Evolutionary conservation across 768 basidiomycete genomes (phyloP), one percentile per base, ranked within the genome.

Genomic region (Hysterangium stoloniferum): DNA sequence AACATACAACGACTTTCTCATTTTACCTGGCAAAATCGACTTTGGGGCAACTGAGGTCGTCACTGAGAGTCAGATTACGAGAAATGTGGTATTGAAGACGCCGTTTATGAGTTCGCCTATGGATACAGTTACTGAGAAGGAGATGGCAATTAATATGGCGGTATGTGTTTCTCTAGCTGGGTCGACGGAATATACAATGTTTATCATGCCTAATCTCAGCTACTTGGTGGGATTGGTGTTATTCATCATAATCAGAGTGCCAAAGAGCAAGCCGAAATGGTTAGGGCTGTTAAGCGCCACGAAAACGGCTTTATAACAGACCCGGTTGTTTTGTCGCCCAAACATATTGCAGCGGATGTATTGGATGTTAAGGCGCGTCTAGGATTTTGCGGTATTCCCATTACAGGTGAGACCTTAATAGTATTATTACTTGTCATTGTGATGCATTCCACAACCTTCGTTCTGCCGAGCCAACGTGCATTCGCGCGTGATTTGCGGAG

Each of bases 291-390:
- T 27, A 99, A 99, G 68, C 84, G 94, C 60, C 95, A 94, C 64
- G 95, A 98, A 69, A 99, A 98, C 62, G 96, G 96, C 4, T 98
- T 98, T 71, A 99, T 98, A 67, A 79, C 87, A 46, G 91, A 96
- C 57, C 96, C 96, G 12, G 77, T 97, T 54, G 90, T 92, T 46
- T 72, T 98, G 27, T 80, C 84, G 9, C 91, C 93, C 0, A 64
- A 75, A 22, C 77, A 87, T 58, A 68, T 72, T 35, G 90, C 95
- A 27, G 86, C 84, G 54, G 88, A 97, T 55, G 95, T 98, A 12
- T 73, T 96, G 43, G 87, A 92, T 55, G 87, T 97, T 71, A 98
- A 98, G 68, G 82, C 81, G 27, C 75, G 79, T 40, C 82, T 90
- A 15, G 96, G 96, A 1, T 99, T 96, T 67, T 91, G 89, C 59